Evolutionary conservation across 108 stramenopile genomes (phyloP), one percentile per base, ranked within the genome.

Genomic region (Pseudonitzschia pungens): DNA sequence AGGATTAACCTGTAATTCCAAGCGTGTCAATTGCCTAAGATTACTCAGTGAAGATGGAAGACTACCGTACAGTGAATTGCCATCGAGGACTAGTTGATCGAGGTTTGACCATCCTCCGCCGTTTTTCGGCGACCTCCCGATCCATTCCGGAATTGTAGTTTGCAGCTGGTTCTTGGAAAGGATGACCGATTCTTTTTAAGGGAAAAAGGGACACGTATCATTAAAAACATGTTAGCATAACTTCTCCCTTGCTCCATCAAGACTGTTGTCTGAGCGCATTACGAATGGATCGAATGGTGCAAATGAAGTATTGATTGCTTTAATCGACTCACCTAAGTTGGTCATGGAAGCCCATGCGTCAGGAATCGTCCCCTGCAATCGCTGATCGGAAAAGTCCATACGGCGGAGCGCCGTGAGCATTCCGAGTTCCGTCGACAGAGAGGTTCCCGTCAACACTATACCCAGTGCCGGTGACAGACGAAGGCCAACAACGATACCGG

Each of bases 331-430:
- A 75, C 74, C 24, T 16, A 77, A 54, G 29, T 71, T 71, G 32
- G 76, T 71, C 36, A 77, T 29, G 7, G 42, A 14, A 10, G 31
- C 26, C 76, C 76, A 77, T 28, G 65, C 70, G 20, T 32, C 31
- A 2, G 76, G 76, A 48, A 77, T 77, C 18, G 27, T 55, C 26
- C 70, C 76, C 27, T 71, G 65, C 26, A 77, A 32, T 21, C 76
- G 63, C 40, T 77, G 76, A 41, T 65, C 26, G 14, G 70, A 62
- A 11, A 70, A 56, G 53, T 77, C 64, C 27, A 77, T 53, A n/a
- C 32, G 41, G 21, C 62, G 54, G 31, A 77, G 33, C n/a, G 26
- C 52, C n/a, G 76, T 71, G 18, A 77, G 42, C 16, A 71, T 22
- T 29, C 76, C 76, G 11, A 77, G 48, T 22, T 77, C 76, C 36